Percentiles rank a stretch among this genome's conserved stretches.
Evolutionary conservation across 2,329 filamentous ascomycete genomes (phyloP).

Genomic region (Exutisphaerella laricina): DNA sequence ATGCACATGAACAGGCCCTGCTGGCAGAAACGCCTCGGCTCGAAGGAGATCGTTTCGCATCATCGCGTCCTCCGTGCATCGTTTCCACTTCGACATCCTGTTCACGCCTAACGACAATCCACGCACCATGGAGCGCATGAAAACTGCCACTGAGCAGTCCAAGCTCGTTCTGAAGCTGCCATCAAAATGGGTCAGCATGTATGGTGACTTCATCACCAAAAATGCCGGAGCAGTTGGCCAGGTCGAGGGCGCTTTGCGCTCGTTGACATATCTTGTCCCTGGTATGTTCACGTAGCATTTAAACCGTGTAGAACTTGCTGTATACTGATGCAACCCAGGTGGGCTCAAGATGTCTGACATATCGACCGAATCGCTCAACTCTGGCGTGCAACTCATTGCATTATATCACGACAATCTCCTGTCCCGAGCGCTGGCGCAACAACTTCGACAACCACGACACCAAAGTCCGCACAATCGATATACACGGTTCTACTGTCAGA

Average conservation of each 20-base stretch:
- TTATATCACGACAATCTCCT: slow-evolving; percentile 90
- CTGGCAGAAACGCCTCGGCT: not conserved
- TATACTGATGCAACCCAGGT: slow-evolving; percentile 41
- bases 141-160: slow-evolving; percentile 27
- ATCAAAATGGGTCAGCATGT: slow-evolving; percentile 47
- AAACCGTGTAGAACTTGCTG: no score
- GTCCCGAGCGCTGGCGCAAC: slow-evolving; percentile 54
- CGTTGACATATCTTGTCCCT: slow-evolving; percentile 92
- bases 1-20: no score
- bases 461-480: slow-evolving; percentile 56
- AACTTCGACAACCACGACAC: slow-evolving; percentile 44
- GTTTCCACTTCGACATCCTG: no score
- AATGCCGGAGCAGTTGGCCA: slow-evolving; percentile 91
- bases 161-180: slow-evolving; percentile 29
- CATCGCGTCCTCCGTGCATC: not conserved
- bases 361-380: slow-evolving; percentile 78
- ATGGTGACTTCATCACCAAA: slow-evolving; percentile 87
- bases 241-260: slow-evolving; percentile 88
- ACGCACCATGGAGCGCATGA: slow-evolving; percentile 27
- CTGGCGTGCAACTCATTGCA: slow-evolving; percentile 80
- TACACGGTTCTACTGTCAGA: slow-evolving; percentile 57
- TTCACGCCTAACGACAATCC: no score
- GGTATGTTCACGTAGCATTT: slow-evolving; percentile 51
- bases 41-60: not conserved
- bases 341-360: slow-evolving; percentile 90